phyloP scores from a whole-genome alignment of 2,329 filamentous ascomycete species.

The Botrytis deweyae region DNA sequence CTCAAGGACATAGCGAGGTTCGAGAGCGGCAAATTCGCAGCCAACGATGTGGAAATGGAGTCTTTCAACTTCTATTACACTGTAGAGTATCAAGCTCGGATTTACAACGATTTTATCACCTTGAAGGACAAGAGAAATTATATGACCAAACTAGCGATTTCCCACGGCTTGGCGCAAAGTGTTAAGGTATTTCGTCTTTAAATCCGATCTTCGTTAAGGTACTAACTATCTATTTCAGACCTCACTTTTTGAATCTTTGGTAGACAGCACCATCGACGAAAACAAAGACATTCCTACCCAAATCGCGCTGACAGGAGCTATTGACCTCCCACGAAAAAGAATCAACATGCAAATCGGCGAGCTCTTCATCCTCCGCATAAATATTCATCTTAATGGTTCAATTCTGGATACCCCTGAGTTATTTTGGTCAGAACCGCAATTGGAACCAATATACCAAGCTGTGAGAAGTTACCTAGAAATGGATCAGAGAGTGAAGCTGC shows the following conservation, averaged over 20 bases:
- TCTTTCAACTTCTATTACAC: constrained; percentile 99
- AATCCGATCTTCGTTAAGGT: constrained; percentile 14
- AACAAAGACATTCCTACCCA: constrained; percentile 92
- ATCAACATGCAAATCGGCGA: constrained; percentile 99
- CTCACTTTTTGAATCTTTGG: constrained; percentile 91
- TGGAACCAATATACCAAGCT: constrained; percentile 94
- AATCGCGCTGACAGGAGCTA: constrained; percentile 89
- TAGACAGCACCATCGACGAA: constrained; percentile 88
- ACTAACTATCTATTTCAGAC: constrained; percentile 53
- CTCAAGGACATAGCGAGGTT: constrained; percentile 94
- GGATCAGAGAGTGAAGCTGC: constrained; percentile 86
- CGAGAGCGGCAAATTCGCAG: constrained; percentile 82
- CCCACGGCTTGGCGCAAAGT: constrained; percentile 90
- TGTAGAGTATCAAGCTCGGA: constrained; percentile 92
- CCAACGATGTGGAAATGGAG: constrained; percentile 90
- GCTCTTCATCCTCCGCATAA: constrained; percentile 95
- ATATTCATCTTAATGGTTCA: constrained; percentile 95
- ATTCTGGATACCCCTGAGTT: constrained; percentile 95
- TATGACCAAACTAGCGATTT: constrained; percentile 97
- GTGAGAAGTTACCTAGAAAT: constrained; percentile 96
- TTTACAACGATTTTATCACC: constrained; percentile 99
- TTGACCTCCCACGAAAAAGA: constrained; percentile 80
- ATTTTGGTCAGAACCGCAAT: constrained; percentile 96
- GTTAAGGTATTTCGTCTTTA: constrained; percentile 65
- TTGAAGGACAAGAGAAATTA: constrained; percentile 92